phyloP scores from a whole-genome alignment of 345 rosid genomes.

The Syzygium grande region DNA sequence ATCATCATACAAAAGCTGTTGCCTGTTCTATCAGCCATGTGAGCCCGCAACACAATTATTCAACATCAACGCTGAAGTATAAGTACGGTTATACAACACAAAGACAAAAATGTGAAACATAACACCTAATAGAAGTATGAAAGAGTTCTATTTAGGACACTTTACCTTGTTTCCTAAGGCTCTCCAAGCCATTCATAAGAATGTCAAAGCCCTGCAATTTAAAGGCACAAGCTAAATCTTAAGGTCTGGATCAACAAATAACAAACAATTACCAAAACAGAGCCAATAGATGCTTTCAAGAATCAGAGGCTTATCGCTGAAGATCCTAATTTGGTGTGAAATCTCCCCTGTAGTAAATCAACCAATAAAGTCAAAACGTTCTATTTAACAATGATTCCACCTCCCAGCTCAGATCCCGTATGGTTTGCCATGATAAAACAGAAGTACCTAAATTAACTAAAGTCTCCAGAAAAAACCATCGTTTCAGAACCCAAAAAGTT shows the following conservation, averaged over 20 bases:
- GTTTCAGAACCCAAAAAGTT: neutral
- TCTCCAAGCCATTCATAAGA: slow-evolving; percentile 11
- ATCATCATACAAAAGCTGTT: neutral
- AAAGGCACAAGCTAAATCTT: neutral
- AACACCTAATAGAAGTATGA: neutral
- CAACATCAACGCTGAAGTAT: neutral
- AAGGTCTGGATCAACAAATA: neutral
- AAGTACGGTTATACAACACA: neutral
- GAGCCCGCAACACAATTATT: neutral
- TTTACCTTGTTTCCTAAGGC: slow-evolving; percentile 5
- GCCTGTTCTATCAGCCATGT: neutral
- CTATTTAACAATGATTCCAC: neutral
- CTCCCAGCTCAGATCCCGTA: neutral
- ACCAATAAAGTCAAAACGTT: neutral
- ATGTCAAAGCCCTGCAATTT: neutral
- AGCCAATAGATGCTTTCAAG: neutral
- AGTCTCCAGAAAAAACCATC: neutral
- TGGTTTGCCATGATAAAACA: neutral
- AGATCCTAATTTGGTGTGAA: neutral
- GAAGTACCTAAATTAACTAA: neutral
- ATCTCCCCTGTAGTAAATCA: neutral
- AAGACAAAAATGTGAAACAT: neutral
- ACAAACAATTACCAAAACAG: neutral
- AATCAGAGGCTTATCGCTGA: neutral
- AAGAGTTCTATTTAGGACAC: neutral